Percentiles rank a stretch among this genome's conserved stretches.
phyloP scores from a whole-genome alignment of 352 stramenopile species.

The Aphanomyces cochlioides region DNA sequence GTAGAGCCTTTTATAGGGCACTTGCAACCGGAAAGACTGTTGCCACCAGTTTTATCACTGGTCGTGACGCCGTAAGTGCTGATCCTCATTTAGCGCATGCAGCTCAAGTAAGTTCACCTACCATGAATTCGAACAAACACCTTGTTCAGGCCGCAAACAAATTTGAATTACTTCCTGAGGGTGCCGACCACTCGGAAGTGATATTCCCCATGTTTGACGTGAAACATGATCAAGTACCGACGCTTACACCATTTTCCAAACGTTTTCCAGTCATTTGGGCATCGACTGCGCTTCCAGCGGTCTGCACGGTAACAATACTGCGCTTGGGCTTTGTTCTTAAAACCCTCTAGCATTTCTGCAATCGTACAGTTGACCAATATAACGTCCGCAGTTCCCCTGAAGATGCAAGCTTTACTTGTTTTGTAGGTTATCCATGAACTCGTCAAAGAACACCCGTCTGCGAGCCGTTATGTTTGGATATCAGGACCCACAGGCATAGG shows the following conservation, averaged over 20 bases:
- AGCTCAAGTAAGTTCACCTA: background rate
- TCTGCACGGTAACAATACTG: conserved; percentile 47
- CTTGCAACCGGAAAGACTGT: conserved; percentile 73
- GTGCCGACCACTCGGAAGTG: conserved; percentile 72
- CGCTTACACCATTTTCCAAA: conserved; percentile 50
- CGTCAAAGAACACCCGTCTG: conserved; percentile 47
- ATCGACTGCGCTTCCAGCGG: conserved; percentile 55
- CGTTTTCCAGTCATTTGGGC: conserved; percentile 76
- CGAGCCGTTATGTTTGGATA: conserved; percentile 72
- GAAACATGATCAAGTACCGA: conserved; percentile 40
- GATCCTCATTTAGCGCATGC: conserved; percentile 40
- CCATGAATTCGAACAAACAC: background rate
- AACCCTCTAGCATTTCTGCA: conserved; percentile 52
- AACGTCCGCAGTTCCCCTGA: conserved; percentile 32
- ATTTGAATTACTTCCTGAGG: conserved; percentile 70
- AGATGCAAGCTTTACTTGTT: background rate
- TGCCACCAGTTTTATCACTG: conserved; percentile 63
- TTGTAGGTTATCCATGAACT: conserved; percentile 11
- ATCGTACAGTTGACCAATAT: conserved; percentile 74
- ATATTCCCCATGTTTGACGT: conserved; percentile 70
- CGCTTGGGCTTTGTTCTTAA: background rate
- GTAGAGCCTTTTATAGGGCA: conserved; percentile 58
- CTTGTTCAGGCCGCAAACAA: conserved; percentile 51
- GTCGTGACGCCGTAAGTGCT: conserved; percentile 67
- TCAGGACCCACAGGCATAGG: conserved; percentile 70